Base-by-base conservation (phyloP, 495 filamentous ascomycete genomes). In the Patellaria atrata region DNA sequence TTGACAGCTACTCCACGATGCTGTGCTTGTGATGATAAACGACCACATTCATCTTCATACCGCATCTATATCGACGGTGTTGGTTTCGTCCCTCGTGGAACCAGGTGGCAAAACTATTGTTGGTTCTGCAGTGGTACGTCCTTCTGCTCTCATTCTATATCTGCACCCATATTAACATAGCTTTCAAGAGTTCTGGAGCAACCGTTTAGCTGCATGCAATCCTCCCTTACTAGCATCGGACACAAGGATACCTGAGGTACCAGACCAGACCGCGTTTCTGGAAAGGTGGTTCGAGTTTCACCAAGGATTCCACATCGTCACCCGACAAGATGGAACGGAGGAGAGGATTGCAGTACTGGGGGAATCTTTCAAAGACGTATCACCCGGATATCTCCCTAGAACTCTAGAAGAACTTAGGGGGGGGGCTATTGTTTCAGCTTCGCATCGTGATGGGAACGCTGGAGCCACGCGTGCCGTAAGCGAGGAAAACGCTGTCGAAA, bases 91-190 rank as follows among this genome's bases (percentile, higher is more conserved):
- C 43, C 47, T 15, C 39, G 58, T 12, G 60, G 56, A 1, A 61
- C 50, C 11, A 38, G 60, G 40, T 62, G 60, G 60, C 53, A 64
- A 37, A 38, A 51, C 18, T 64, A 64, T 35, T 64, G 60, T 43
- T 62, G 58, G 56, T 60, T 56, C 45, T 64, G 60, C 35, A 59
- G 59, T 48, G 51, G 55, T 54, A 37, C 18, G 23, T 17, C 16
- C 12, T 22, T 32, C 12, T 12, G 7, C 17, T 12, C 28, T 12
- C 27, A 22, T 16, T 24, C 27, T 26, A 16, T 10, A 33, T 11
- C 12, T 8, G 20, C 6, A 40, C 10, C 30, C 4, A 4, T 16
- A 8, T 1, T 23, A 25, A 24, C 20, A 14, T 25, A 2, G 12
- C 21, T 28, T 9, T 33, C 23, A 34, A 54, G 60, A 60, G 24